These are phyloP conservation scores for Multifurca ochricompacta DNA, from an alignment of 768 basidiomycete genomes.

Conservation along the genomic window DNA sequence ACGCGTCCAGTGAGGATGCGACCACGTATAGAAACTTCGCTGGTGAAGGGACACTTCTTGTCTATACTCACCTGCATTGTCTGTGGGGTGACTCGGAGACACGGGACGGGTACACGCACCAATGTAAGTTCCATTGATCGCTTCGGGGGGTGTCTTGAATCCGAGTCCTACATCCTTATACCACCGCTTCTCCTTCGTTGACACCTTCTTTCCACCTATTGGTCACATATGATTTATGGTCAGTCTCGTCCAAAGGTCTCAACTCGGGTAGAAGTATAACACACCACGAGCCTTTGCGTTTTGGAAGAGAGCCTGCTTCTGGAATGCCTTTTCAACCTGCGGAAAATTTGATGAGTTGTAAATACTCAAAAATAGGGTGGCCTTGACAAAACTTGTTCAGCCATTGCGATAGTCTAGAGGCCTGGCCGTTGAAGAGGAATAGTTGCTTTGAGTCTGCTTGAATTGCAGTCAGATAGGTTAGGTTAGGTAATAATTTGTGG, in stretches of 20 bases:
- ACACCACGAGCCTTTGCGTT: slow-evolving; percentile 89
- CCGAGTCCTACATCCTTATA: slow-evolving; percentile 98
- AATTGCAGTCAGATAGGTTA: too few relatives aligned
- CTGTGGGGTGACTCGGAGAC: background rate
- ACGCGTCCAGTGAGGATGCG: slow-evolving; percentile 98
- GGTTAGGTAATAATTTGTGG: slow-evolving; percentile 10
- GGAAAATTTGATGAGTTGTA: background rate
- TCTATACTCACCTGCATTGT: slow-evolving; percentile 39
- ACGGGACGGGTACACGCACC: slow-evolving; percentile 44
- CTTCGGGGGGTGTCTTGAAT: slow-evolving; percentile 94
- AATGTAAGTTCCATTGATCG: slow-evolving; percentile 93
- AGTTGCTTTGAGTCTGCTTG: slow-evolving; percentile 3
- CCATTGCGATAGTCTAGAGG: slow-evolving; percentile 32
- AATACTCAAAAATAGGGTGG: background rate
- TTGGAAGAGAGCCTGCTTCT: slow-evolving; percentile 98
- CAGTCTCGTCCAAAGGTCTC: background rate
- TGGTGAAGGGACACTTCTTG: slow-evolving; percentile 99
- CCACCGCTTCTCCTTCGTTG: slow-evolving; percentile 96
- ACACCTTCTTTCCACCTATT: slow-evolving; percentile 80
- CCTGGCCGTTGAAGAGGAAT: slow-evolving; percentile 9
- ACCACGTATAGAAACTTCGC: slow-evolving; percentile 94
- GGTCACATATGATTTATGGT: background rate
- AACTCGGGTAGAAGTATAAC: slow-evolving; percentile 29
- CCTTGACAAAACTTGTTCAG: slow-evolving; percentile 32
- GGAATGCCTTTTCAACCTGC: slow-evolving; percentile 94